phyloP scores from a whole-genome alignment of 768 basidiomycete genomes.

The Nidularia pulvinata region DNA sequence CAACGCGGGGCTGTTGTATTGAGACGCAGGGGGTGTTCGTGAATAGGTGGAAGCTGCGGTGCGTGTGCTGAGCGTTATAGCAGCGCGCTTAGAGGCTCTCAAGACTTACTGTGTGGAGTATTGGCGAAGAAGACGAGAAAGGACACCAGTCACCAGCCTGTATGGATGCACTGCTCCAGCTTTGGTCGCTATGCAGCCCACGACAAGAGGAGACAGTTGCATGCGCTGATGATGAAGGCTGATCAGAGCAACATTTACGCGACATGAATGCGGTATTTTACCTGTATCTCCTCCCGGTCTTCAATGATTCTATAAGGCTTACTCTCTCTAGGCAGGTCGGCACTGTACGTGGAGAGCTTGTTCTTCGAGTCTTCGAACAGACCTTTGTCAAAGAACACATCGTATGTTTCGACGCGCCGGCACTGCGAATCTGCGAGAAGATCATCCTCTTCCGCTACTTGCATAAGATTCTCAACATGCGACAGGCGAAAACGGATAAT shows the following conservation, averaged over 20 bases:
- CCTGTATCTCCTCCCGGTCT: conserved; percentile 22
- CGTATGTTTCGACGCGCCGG: conserved; percentile 55
- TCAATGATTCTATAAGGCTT: conserved; percentile 27
- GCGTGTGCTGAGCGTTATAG: not conserved
- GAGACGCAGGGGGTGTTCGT: conserved; percentile 61
- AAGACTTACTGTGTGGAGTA: conserved; percentile 22
- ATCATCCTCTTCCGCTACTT: conserved; percentile 51
- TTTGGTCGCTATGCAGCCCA: conserved; percentile 49
- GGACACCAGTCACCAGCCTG: conserved; percentile 60
- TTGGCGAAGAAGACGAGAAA: conserved; percentile 46
- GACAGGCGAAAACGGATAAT: conserved; percentile 63
- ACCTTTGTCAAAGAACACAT: conserved; percentile 47
- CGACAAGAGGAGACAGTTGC: conserved; percentile 39
- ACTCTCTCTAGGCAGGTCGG: conserved; percentile 52
- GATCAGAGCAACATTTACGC: not conserved
- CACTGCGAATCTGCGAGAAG: conserved; percentile 54
- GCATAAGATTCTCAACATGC: conserved; percentile 48
- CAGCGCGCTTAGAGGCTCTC: not conserved
- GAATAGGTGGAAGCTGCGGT: conserved; percentile 52
- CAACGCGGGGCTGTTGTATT: conserved; percentile 22
- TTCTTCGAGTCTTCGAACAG: conserved; percentile 41
- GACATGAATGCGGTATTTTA: conserved; percentile 9
- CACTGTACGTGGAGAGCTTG: conserved; percentile 39
- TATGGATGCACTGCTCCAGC: conserved; percentile 75
- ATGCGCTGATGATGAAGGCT: conserved; percentile 33